These are phyloP conservation scores for Poronia punctata DNA, from an alignment of 495 filamentous ascomycete genomes.

Conservation along the genomic window DNA sequence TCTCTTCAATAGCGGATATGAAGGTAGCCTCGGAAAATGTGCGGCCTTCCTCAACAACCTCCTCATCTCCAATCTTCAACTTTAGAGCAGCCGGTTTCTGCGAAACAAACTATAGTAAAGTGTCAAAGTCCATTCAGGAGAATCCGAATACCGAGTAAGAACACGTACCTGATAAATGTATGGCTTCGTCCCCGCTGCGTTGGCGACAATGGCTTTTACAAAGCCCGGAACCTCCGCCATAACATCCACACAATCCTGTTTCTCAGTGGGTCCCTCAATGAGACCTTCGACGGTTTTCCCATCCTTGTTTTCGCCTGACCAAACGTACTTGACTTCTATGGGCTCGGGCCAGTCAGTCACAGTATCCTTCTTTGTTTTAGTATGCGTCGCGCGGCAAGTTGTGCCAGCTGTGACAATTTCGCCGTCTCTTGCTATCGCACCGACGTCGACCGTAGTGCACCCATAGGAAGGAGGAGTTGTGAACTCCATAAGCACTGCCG, in stretches of 20 bases:
- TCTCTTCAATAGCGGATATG: constrained; percentile 52
- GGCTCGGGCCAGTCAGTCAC: constrained; percentile 90
- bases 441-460: constrained; percentile 76
- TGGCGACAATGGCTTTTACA: constrained; percentile 84
- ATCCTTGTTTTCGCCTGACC: constrained; percentile 73
- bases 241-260: constrained; percentile 81
- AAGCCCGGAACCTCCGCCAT: constrained; percentile 95
- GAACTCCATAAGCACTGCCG: constrained; percentile 91
- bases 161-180: constrained; percentile 88
- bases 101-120: constrained; percentile 52
- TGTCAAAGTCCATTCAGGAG: constrained; percentile 4
- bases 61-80: constrained; percentile 73
- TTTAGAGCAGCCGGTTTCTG: constrained; percentile 58
- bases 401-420: constrained; percentile 70
- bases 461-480: constrained; percentile 95
- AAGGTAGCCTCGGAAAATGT: constrained; percentile 86
- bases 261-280: constrained; percentile 65
- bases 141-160: neutral
- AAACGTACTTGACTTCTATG: constrained; percentile 62
- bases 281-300: constrained; percentile 61
- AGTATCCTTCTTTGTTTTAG: constrained; percentile 57
- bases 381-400: constrained; percentile 56
- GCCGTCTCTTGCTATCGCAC: constrained; percentile 71
- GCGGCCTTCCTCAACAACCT: constrained; percentile 65
- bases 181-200: constrained; percentile 81